These are phyloP conservation scores for Gardenia jasminoides DNA, from an alignment of 257 asterid genomes.

Conservation along the genomic window DNA sequence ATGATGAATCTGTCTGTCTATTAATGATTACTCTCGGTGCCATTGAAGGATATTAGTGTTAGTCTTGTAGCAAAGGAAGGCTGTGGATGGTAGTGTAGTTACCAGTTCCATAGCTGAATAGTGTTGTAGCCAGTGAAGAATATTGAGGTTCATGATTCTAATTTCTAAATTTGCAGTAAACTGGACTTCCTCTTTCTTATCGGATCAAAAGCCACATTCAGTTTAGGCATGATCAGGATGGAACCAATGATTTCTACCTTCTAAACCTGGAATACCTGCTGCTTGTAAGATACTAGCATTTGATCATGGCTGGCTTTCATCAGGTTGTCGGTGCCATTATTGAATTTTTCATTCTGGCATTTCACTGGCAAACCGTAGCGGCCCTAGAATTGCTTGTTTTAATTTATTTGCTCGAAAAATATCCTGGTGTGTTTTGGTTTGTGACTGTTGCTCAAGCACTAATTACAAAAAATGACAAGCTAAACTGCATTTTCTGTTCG, in stretches of 20 bases:
- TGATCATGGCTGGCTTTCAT: neutral
- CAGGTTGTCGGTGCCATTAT: neutral
- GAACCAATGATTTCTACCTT: too few species aligned
- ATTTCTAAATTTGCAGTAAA: too few species aligned
- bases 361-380: neutral
- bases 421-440: too few species aligned
- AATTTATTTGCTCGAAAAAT: too few species aligned
- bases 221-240: too few species aligned
- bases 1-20: too few species aligned
- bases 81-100: neutral
- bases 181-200: neutral
- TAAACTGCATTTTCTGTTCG: too few species aligned
- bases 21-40: neutral
- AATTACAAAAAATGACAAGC: too few species aligned
- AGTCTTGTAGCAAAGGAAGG: neutral
- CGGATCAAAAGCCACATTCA: too few species aligned
- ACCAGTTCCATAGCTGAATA: neutral
- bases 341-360: neutral
- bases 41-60: neutral
- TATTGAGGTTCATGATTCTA: neutral
- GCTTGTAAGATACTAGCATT: neutral
- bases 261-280: neutral
- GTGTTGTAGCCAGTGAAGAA: neutral
- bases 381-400: neutral
- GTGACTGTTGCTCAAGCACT: too few species aligned